Percentiles rank a stretch among this genome's conserved stretches.
These are phyloP conservation scores for Podila clonocystis DNA, from an alignment of 192 early-diverging fungal genomes.

Conservation along the genomic window DNA sequence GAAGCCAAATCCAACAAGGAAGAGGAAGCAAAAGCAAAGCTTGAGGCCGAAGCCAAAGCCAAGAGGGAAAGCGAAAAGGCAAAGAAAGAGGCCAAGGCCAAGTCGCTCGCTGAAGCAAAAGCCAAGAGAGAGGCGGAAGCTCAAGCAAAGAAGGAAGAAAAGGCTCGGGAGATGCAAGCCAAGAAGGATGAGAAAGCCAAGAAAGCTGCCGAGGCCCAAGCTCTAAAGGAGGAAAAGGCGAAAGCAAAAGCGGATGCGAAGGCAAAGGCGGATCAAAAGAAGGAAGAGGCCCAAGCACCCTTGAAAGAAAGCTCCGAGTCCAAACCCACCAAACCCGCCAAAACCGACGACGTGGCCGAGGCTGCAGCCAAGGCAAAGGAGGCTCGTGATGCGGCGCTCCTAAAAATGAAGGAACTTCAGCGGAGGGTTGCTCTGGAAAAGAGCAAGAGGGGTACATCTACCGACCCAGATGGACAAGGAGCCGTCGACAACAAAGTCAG, in stretches of 20 bases:
- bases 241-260: neutral
- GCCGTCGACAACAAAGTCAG: neutral
- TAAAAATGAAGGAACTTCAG: neutral
- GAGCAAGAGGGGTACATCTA: no score
- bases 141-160: neutral
- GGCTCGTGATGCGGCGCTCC: no score
- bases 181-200: neutral
- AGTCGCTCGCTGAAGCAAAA: neutral
- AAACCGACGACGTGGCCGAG: no score
- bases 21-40: neutral
- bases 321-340: no score
- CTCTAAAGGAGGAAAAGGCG: neutral
- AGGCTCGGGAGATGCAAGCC: neutral
- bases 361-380: no score
- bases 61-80: neutral
- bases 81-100: neutral
- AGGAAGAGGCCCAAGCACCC: neutral
- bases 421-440: constrained; percentile 1
- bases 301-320: no score
- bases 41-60: neutral
- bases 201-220: neutral
- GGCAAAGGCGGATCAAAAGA: neutral
- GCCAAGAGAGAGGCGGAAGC: neutral
- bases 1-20: neutral
- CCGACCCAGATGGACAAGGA: neutral